Base-by-base conservation (phyloP, 1,139 yeast genomes). In the Lodderomyces metapsilosis region DNA sequence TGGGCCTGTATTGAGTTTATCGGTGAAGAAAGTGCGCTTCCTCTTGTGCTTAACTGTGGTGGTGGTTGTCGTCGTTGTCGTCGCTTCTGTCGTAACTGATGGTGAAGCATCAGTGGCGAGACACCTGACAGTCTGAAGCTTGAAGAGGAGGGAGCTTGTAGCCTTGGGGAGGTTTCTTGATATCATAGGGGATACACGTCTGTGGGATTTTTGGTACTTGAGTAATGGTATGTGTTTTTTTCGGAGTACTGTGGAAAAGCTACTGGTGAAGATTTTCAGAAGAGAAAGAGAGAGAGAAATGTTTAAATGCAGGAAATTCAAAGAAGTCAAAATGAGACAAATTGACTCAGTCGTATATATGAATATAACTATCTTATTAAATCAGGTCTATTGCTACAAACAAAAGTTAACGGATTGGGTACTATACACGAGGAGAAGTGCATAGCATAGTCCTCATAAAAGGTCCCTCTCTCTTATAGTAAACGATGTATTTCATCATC, bases 1-100 rank as follows among this genome's bases (percentile, higher is more conserved):
- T 1, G 98, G 98, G 2, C 98, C 98, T 49, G 78, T 74, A 56
- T 83, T 87, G 46, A 91, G 67, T 41, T 74, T 70, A 54, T 88
- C 94, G 3, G 88, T 73, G 62, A 91, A 84, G 13, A 70, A 66
- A 1, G 94, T 84, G 30, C 71, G 62, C 50, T 80, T 67, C 58
- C 84, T 76, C 34, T 45, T 50, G 21, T 47, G 45, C 12, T 30
- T 39, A 5, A 43, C 37, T 5, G 43, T 39, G 6, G 51, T 40
- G 4, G 37, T 16, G 8, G 20, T 16, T 13, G 38, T 22, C 13
- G 31, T 28, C 3, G 39, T 17, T 27, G 34, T 22, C 5, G 39
- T 21, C 16, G 30, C 13, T 16, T 28, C 13, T 8, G 33, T 36
- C 17, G 32, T n/a, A 11, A 25, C 16, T 8, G 32, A 17, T 20